These are phyloP conservation scores for Fraxinus americana DNA, from an alignment of 257 asterid genomes.

Conservation along the genomic window DNA sequence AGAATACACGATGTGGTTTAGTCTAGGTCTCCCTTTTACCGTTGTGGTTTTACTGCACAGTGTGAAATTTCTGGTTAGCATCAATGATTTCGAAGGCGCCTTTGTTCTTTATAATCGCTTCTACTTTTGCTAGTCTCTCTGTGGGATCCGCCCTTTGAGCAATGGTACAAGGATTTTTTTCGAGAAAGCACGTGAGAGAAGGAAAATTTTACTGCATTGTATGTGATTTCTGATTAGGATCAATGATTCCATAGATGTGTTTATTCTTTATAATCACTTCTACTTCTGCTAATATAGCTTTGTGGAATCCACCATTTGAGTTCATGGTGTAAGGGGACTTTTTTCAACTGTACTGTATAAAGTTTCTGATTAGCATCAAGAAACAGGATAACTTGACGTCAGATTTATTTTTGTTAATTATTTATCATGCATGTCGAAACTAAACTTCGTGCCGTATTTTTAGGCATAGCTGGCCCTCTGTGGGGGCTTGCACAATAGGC, in stretches of 20 bases:
- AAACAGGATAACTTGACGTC: not conserved
- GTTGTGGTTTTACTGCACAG: not conserved
- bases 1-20: constrained; percentile 25
- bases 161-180: too few species aligned
- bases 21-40: constrained; percentile 15
- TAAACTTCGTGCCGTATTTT: too few species aligned
- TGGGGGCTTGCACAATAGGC: too few species aligned
- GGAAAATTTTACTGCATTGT: not conserved
- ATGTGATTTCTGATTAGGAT: not conserved
- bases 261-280: not conserved
- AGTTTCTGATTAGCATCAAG: too few species aligned
- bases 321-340: not conserved
- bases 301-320: not conserved
- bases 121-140: not conserved
- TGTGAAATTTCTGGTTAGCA: not conserved
- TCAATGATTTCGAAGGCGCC: not conserved
- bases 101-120: not conserved
- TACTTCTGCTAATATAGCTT: not conserved
- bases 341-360: not conserved
- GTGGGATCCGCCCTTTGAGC: not conserved
- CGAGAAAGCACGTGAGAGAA: not conserved
- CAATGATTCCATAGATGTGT: not conserved
- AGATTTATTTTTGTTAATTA: not conserved
- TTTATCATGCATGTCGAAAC: not conserved
- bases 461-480: too few species aligned